Percentiles rank a stretch among this genome's conserved stretches.
Conservation (phyloP, 2,329 filamentous ascomycete species). For the Hymenoscyphus fructigenus region DNA sequence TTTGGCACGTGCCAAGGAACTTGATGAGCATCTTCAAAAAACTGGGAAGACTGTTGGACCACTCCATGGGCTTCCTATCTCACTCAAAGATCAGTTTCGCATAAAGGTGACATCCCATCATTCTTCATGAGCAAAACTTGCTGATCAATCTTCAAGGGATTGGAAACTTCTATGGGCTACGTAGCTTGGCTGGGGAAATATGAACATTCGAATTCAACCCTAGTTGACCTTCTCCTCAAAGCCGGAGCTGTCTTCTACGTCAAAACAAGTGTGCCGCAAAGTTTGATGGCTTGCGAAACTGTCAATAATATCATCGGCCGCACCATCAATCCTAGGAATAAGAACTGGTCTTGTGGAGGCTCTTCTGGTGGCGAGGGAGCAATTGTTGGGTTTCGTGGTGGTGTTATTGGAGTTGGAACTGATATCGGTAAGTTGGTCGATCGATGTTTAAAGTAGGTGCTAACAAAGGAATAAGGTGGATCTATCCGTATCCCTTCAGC, state of each 20-base stretch:
- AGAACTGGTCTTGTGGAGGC: conserved; percentile 32
- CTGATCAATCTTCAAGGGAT: conserved; percentile 35
- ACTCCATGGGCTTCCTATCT: conserved; percentile 59
- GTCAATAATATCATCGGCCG: conserved; percentile 45
- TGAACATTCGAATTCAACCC: conserved; percentile 62
- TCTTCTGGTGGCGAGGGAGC: conserved; percentile 36
- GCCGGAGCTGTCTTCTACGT: conserved; percentile 80
- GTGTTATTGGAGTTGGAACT: conserved; percentile 32
- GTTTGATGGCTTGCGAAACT: conserved; percentile 38
- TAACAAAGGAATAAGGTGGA: conserved; percentile 20
- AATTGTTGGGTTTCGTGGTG: conserved; percentile 30
- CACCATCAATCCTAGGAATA: conserved; percentile 40
- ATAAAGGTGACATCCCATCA: conserved; percentile 43
- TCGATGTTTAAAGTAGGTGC: no score
- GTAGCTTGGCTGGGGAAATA: conserved; percentile 82
- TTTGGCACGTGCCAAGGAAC: conserved; percentile 41
- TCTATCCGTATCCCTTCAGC: conserved; percentile 39
- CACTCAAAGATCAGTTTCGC: conserved; percentile 63
- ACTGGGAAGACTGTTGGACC: conserved; percentile 51
- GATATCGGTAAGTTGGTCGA: conserved; percentile 26
- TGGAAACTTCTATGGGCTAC: conserved; percentile 56
- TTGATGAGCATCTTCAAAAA: conserved; percentile 45
- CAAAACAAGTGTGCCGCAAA: conserved; percentile 78
- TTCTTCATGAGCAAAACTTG: not conserved
- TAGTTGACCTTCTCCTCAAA: conserved; percentile 62